phyloP scores from a whole-genome alignment of 2,329 filamentous ascomycete genomes.

The Pseudocercospora eumusae region DNA sequence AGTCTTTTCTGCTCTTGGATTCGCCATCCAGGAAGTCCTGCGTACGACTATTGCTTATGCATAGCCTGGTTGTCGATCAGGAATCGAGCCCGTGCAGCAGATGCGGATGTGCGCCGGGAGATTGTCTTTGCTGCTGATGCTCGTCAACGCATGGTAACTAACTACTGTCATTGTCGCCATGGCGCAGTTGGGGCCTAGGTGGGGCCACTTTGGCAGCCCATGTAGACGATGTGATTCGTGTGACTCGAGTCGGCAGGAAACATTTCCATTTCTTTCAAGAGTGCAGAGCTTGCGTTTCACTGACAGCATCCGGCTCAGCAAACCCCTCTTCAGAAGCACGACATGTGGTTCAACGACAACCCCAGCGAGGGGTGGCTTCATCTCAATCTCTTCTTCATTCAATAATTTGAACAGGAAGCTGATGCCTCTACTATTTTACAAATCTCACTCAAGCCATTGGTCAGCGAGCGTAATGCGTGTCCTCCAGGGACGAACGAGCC shows the following conservation, averaged over 20 bases:
- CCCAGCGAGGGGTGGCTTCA: background rate
- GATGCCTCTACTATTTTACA: slow-evolving; percentile 10
- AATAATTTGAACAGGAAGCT: slow-evolving; percentile 4
- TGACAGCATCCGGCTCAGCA: too few species aligned
- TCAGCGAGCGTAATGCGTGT: slow-evolving; percentile 6
- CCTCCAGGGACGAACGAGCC: slow-evolving; percentile 14
- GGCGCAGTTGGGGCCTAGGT: background rate
- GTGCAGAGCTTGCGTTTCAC: background rate
- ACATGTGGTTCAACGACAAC: background rate
- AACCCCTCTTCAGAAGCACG: too few species aligned
- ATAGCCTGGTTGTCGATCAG: too few species aligned
- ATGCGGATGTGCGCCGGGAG: background rate
- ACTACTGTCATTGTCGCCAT: background rate
- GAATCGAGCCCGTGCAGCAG: too few species aligned
- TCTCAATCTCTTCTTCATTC: background rate
- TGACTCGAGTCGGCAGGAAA: too few species aligned
- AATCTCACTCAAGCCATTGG: background rate
- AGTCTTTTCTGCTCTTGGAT: background rate
- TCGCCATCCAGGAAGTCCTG: too few species aligned
- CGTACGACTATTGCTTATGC: too few species aligned
- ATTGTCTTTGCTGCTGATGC: slow-evolving; percentile 1
- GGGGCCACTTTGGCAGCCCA: background rate
- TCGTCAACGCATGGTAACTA: background rate
- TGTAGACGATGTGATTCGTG: too few species aligned
- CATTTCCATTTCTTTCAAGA: too few species aligned